Evolutionary conservation across 2,329 filamentous ascomycete genomes (phyloP).

Genomic region (Aspergillus carbonarius): DNA sequence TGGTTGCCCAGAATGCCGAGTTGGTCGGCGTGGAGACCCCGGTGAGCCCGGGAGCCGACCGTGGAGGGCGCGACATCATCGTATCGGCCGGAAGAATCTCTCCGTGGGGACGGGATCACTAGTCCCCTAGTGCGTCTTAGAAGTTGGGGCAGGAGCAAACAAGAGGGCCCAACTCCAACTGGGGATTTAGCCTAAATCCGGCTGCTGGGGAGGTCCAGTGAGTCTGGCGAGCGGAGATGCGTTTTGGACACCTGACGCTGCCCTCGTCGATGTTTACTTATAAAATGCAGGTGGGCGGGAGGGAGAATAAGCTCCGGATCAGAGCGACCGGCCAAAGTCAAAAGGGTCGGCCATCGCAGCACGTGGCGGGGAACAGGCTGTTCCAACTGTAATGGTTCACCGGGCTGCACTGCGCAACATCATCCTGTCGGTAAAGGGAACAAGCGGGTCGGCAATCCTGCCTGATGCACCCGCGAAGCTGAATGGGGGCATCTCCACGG

Average conservation of each 20-base stretch:
- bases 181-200: background rate
- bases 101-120: background rate
- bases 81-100: background rate
- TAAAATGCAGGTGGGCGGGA: too few relatives aligned
- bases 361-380: background rate
- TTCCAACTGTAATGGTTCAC: background rate
- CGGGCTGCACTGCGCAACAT: background rate
- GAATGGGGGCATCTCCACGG: background rate
- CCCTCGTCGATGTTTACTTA: too few relatives aligned
- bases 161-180: too few relatives aligned
- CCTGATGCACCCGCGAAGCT: too few relatives aligned
- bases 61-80: background rate
- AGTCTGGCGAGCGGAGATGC: too few relatives aligned
- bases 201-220: background rate
- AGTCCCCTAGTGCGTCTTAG: background rate
- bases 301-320: too few relatives aligned
- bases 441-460: conserved; percentile 3
- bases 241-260: too few relatives aligned
- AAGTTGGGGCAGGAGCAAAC: background rate
- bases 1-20: background rate
- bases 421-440: background rate
- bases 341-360: too few relatives aligned
- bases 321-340: too few relatives aligned
- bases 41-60: background rate
- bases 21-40: background rate